Base-by-base conservation (phyloP, 345 rosid species). In the Arabis alpina region DNA sequence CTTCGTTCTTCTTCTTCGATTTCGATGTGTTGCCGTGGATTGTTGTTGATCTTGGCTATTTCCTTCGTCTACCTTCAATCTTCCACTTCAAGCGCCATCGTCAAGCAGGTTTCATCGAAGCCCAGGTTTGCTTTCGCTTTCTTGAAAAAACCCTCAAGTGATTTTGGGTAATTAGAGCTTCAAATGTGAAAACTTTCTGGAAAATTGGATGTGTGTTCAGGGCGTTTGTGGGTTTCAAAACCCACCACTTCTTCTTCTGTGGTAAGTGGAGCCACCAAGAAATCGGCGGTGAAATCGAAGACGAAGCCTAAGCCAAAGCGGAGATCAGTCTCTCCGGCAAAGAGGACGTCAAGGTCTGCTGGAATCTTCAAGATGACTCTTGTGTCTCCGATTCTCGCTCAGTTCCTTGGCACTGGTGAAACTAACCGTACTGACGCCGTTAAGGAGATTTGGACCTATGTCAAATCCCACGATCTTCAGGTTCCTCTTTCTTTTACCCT, bases 371-470 rank as follows among this genome's bases (percentile, higher is more conserved):
- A 84, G 80, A 62, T 51, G 32, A 28, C 47, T 2, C 85, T 92
- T 5, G 83, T 93, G 16, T 90, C 97, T 13, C 86, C 87, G 13
- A 89, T 83, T 24, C 87, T 88, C 27, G 74, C 83, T 23, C 66
- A 50, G 44, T 82, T 93, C 81, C 85, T 93, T 12, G 92, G 96
- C 7, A 68, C 80, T 23, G 54, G 81, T 6, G 86, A 87, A 70
- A 76, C 84, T 74, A 87, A 96, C 32, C 97, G 96, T 30, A 39
- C 79, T 0, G 84, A 80, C 3, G 92, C 88, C 6, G 84, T 86
- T 57, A 88, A 91, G 80, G 71, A 79, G 83, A 80, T 90, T 67
- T 93, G 98, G 98, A 45, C 76, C 57, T 82, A 90, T 71, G 81
- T 88, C 83, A 93, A 93, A 82, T 68, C n/a, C n/a, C n/a, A n/a